Base-by-base conservation (phyloP, 2,329 filamentous ascomycete species). In the Nemania sp. region DNA sequence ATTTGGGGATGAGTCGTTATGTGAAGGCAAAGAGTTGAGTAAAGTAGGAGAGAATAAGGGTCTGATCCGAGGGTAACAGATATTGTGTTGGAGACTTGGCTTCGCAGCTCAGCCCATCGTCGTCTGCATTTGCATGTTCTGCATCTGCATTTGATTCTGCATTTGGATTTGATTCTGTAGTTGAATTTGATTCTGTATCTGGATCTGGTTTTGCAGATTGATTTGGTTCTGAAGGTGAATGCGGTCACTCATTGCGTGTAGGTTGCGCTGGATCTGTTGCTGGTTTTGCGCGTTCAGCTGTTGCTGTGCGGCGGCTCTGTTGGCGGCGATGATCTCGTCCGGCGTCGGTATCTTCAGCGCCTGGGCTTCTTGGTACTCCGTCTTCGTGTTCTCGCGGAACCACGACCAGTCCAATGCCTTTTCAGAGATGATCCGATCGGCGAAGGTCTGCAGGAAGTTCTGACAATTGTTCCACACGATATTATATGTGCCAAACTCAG, bases 401-500 rank as follows among this genome's bases (percentile, higher is more conserved):
- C 43, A 46, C 15, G 10, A 18, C 43, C 43, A 46, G 43, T 46
- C 43, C 43, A 29, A 29, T 13, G 43, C 43, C 43, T 25, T 46
- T 46, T 25, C 43, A 20, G 43, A 46, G 43, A 46, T 18, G 18
- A 46, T 20, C 20, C 43, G 18, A 29, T 46, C 43, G 9, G 43
- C 43, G 43, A 46, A 46, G 20, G 43, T 46, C 21, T 25, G 18
- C 15, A 46, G 20, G n/a, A 46, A 46, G 18, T 18, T 20, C 18
- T 46, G 43, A 13, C 43, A 46, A 15, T 46, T 46, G 43, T 46
- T 46, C 43, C 43, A 46, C 4, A 46, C 43, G 43, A 46, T 46
- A 46, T 46, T 46, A 13, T 46, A 46, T 46, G 10, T 46, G 20
- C 43, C 43, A 18, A 46, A 46, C 21, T 18, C 18, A 25, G 43